Evolutionary conservation across 352 stramenopile species (phyloP).

Genomic region (Blastocystis sp.): DNA sequence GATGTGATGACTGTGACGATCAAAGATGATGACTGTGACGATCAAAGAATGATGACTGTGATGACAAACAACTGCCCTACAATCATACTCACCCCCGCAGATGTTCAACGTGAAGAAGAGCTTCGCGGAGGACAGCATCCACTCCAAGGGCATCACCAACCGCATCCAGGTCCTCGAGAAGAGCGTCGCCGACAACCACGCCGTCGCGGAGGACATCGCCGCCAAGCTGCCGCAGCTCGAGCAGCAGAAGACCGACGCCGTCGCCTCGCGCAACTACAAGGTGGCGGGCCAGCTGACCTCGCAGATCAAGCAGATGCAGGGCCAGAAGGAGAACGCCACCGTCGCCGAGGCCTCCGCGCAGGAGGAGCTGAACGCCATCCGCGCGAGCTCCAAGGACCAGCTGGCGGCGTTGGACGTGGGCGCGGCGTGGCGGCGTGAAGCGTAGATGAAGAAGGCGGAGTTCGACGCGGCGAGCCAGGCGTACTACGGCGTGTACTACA

Average conservation of each 20-base stretch:
- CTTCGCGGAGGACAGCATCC: constrained; percentile 22
- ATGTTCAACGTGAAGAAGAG: constrained; percentile 33
- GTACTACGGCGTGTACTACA: constrained; percentile 11
- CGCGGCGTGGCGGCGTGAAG: not conserved
- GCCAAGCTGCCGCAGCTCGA: constrained; percentile 52
- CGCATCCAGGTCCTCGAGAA: constrained; percentile 53
- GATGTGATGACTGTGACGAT: too few relatives aligned
- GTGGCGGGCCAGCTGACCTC: constrained; percentile 50
- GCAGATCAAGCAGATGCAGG: constrained; percentile 65
- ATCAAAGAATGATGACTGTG: too few relatives aligned
- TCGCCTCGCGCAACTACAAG: constrained; percentile 60
- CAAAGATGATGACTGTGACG: too few relatives aligned
- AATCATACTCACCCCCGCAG: not conserved
- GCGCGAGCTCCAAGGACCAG: constrained; percentile 18
- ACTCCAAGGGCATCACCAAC: constrained; percentile 41
- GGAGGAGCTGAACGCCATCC: constrained; percentile 13
- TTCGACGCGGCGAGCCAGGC: constrained; percentile 5
- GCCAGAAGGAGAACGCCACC: constrained; percentile 43
- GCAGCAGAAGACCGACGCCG: constrained; percentile 56
- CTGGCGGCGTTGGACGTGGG: constrained; percentile 58
- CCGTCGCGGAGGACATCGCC: not conserved
- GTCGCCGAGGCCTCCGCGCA: constrained; percentile 27
- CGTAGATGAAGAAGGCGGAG: constrained; percentile 8
- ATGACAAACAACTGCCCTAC: too few relatives aligned
- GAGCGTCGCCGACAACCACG: constrained; percentile 16